Evolutionary conservation across 139 green algal genomes (phyloP), one percentile per base, ranked within the genome.

Genomic region (Chlorella sp.): DNA sequence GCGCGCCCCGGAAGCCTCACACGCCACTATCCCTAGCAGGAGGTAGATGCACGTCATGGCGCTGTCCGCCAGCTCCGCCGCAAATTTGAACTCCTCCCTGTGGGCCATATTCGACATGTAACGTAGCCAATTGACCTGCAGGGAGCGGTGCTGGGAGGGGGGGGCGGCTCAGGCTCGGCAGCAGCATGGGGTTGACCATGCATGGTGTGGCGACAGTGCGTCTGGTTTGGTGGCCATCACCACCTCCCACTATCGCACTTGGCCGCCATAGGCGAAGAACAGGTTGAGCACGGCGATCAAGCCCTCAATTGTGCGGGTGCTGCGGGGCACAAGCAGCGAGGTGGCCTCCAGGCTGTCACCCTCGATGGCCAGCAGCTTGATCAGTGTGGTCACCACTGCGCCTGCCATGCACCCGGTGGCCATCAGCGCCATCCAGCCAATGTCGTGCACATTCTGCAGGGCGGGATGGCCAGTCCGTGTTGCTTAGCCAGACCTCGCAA

Each of bases 261-360:
- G 46, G 11, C 86, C 86, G 43, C 88, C 88, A 82, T 82, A 92
- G 0, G 88, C 88, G 51, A 92, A 92, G 0, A 84, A 85, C 65
- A 89, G 75, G 70, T 92, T 88, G 60, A 92, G 85, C 14, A 88
- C 43, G 17, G 83, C 89, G 13, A 92, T 82, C 2, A 90, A 34
- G 8, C 64, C 78, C 78, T 74, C 43, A 51, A 84, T 80, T 20
- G 82, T 65, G 64, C 72, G 77, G 17, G 83, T 60, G n/a, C 36
- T 46, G 5, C 41, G 38, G 1, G 67, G 68, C 51, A 20, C 78
- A 51, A 75, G 60, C 19, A 88, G 38, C 19, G 44, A 73, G 36
- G 64, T 54, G 54, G 48, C 26, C 34, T 40, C 40, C 69, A 79
- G 69, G 9, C 58, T 41, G 44, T 84, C 72, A 34, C 70, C 69